Conservation (phyloP, 139 green algal genomes). For the Coccomyxa sp. region DNA sequence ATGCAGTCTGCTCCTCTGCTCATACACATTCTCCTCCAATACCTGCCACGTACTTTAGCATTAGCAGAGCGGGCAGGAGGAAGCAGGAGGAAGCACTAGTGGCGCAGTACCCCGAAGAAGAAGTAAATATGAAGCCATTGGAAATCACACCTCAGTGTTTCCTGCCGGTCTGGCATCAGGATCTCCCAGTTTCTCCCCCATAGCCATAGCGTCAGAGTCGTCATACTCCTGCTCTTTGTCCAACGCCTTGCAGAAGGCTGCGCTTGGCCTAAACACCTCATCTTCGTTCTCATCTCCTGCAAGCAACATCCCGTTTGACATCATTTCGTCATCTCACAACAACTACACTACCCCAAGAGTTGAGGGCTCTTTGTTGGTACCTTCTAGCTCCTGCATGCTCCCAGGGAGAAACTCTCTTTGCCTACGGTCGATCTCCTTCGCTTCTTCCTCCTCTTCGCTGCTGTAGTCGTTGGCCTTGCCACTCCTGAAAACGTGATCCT, state of each 20-base stretch:
- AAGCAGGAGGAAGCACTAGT: not conserved
- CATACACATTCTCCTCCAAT: conserved; percentile 20
- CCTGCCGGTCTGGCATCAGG: not conserved
- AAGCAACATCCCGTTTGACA: not conserved
- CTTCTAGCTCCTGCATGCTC: not conserved
- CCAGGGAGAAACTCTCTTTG: not conserved
- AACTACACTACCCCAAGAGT: no score
- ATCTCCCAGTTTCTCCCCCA: not conserved
- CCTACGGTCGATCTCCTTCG: not conserved
- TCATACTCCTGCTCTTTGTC: conserved; percentile 38
- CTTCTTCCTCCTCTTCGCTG: conserved; percentile 14
- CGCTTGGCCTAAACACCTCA: conserved; percentile 12
- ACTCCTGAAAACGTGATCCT: not conserved
- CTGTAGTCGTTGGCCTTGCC: conserved; percentile 8
- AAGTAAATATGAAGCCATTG: not conserved
- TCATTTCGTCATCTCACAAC: no score
- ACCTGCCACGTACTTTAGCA: conserved; percentile 6
- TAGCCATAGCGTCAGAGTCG: conserved; percentile 15
- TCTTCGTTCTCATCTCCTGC: conserved; percentile 3
- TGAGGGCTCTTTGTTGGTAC: not conserved
- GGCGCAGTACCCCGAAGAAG: not conserved
- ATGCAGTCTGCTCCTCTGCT: conserved; percentile 1
- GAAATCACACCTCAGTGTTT: conserved; percentile 5
- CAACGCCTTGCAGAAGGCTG: conserved; percentile 30
- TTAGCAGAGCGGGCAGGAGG: not conserved